A percentile compares a stretch with the other conserved stretches of the same genome.
Conservation (phyloP, 2,329 filamentous ascomycete genomes). For the Fusarium chlamydosporum region DNA sequence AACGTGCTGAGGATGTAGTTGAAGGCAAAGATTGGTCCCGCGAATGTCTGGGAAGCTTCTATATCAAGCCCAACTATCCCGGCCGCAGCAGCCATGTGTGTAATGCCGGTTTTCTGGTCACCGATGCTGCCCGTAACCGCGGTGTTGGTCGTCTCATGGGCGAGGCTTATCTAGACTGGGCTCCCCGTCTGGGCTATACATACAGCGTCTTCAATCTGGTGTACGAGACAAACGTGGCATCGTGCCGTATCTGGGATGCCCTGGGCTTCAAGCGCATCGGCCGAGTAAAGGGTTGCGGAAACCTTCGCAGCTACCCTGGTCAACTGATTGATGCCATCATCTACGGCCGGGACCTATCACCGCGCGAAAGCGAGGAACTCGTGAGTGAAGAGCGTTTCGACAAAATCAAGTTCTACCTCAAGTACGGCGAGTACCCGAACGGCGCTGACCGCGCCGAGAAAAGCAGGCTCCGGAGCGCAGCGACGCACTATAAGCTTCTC, state of each 20-base stretch:
- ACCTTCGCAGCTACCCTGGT: constrained; percentile 76
- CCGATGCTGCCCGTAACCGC: constrained; percentile 78
- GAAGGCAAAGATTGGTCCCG: constrained; percentile 81
- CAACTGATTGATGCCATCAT: constrained; percentile 82
- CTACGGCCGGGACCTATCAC: constrained; percentile 75
- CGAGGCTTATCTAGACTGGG: constrained; percentile 82
- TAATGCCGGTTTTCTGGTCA: constrained; percentile 85
- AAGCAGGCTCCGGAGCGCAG: constrained; percentile 90
- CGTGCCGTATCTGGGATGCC: constrained; percentile 91
- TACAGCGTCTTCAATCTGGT: constrained; percentile 96
- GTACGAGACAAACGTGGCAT: constrained; percentile 93
- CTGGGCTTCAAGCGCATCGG: constrained; percentile 94
- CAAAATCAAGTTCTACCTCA: constrained; percentile 98
- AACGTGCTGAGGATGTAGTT: constrained; percentile 70
- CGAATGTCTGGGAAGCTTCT: constrained; percentile 89
- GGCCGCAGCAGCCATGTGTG: constrained; percentile 92
- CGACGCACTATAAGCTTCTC: constrained; percentile 92
- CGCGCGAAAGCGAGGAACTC: constrained; percentile 79
- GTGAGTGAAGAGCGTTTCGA: constrained; percentile 97
- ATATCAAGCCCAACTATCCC: constrained; percentile 94
- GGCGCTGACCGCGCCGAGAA: constrained; percentile 96
- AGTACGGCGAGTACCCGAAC: constrained; percentile 91
- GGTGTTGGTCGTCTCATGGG: constrained; percentile 83
- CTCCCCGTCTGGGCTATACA: constrained; percentile 84
- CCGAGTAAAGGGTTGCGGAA: constrained; percentile 79